A percentile compares a stretch with the other conserved stretches of the same genome.
Conservation (phyloP, 2,329 filamentous ascomycete species). For the Pestalotiopsis sp. region DNA sequence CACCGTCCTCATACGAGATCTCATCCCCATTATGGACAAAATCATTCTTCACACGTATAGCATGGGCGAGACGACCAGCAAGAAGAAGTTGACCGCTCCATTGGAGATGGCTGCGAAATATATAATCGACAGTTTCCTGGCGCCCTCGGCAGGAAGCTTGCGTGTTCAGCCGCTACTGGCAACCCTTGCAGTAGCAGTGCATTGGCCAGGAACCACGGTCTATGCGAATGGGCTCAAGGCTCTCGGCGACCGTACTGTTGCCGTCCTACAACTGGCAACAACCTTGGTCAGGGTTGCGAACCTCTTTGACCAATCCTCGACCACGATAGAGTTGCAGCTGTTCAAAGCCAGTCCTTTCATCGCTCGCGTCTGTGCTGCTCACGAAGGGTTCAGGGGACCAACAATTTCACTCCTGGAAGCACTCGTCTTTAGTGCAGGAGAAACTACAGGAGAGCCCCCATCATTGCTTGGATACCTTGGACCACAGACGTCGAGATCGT, state of each 20-base stretch:
- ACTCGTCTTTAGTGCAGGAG: constrained; percentile 69
- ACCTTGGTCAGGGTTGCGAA: constrained; percentile 71
- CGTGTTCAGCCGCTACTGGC: constrained; percentile 76
- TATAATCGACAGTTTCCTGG: constrained; percentile 74
- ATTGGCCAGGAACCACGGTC: constrained; percentile 61
- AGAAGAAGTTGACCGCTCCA: constrained; percentile 53
- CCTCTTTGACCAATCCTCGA: constrained; percentile 61
- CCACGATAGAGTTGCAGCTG: constrained; percentile 72
- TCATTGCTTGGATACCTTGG: constrained; percentile 91
- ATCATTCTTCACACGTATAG: constrained; percentile 74
- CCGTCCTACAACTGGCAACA: constrained; percentile 66
- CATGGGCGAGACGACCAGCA: constrained; percentile 60
- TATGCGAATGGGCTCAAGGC: constrained; percentile 55
- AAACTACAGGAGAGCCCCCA: constrained; percentile 72
- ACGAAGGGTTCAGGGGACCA: constrained; percentile 64
- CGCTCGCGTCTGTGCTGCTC: constrained; percentile 72
- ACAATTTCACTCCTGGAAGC: constrained; percentile 71
- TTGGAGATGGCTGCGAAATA: constrained; percentile 74
- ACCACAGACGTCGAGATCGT: constrained; percentile 77
- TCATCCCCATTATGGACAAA: constrained; percentile 70
- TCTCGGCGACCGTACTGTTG: constrained; percentile 62
- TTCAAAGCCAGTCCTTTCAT: constrained; percentile 80
- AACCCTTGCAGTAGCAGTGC: constrained; percentile 64
- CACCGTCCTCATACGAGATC: constrained; percentile 64
- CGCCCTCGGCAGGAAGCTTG: constrained; percentile 66